Percentiles rank a stretch among this genome's conserved stretches.
phyloP scores from a whole-genome alignment of 1,139 yeast genomes.

The Pichia sp. region DNA sequence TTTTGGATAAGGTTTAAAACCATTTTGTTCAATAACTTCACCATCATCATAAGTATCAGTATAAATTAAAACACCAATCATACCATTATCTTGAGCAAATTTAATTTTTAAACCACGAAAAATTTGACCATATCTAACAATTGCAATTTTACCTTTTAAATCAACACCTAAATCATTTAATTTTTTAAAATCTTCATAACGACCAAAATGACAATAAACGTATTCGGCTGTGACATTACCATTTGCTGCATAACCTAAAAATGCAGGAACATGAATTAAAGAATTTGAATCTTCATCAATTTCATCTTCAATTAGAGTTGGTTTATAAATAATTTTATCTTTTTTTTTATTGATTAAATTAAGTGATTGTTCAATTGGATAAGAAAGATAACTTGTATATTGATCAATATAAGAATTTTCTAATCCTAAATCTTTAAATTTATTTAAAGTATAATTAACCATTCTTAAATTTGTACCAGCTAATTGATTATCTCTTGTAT shows the following conservation, averaged over 20 bases:
- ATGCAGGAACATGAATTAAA: conserved; percentile 45
- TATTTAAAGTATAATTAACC: conserved; percentile 59
- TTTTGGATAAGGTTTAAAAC: conserved; percentile 52
- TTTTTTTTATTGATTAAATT: conserved; percentile 31
- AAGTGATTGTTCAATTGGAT: conserved; percentile 52
- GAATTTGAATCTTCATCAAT: conserved; percentile 68
- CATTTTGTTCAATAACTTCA: conserved; percentile 41
- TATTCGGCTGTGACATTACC: conserved; percentile 58
- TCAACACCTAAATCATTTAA: conserved; percentile 42
- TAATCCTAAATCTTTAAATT: conserved; percentile 60
- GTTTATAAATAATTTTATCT: conserved; percentile 39
- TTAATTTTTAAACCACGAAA: conserved; percentile 65
- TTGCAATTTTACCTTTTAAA: conserved; percentile 47
- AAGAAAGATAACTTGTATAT: conserved; percentile 56
- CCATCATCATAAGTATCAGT: conserved; percentile 67
- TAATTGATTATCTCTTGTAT: conserved; percentile 58
- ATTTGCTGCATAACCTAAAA: conserved; percentile 62
- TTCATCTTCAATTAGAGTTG: conserved; percentile 67
- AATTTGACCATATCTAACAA: conserved; percentile 53
- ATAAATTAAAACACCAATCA: conserved; percentile 53
- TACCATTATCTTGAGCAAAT: conserved; percentile 61
- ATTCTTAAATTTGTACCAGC: conserved; percentile 64
- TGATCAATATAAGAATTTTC: conserved; percentile 42
- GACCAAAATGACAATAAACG: conserved; percentile 59
- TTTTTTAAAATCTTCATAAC: conserved; percentile 44